Evolutionary conservation across 768 basidiomycete species (phyloP).

Genomic region (Hydnum rufescens): DNA sequence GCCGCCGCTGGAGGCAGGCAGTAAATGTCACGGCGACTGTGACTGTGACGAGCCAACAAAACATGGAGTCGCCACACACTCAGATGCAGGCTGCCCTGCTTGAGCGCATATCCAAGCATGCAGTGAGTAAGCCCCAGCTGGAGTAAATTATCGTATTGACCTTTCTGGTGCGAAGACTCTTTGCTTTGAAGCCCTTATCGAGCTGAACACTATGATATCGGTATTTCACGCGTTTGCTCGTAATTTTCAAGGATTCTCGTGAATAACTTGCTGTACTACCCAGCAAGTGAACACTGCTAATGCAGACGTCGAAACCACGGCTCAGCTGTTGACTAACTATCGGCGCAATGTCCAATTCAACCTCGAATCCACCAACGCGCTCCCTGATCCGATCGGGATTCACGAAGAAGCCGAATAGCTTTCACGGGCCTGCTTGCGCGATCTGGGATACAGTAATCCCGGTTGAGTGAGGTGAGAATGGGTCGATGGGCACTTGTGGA

Average conservation of each 20-base stretch:
- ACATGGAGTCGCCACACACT: conserved; percentile 90
- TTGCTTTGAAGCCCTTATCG: conserved; percentile 77
- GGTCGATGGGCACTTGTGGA: too few species aligned
- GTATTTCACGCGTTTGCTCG: background rate
- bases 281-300: conserved; percentile 59
- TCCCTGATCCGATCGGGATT: conserved; percentile 4
- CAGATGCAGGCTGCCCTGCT: conserved; percentile 80
- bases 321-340: conserved; percentile 73
- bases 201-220: conserved; percentile 35
- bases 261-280: conserved; percentile 19
- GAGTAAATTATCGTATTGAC: background rate
- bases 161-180: conserved; percentile 38
- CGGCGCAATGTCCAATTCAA: conserved; percentile 88
- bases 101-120: conserved; percentile 79
- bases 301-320: conserved; percentile 53
- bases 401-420: too few species aligned
- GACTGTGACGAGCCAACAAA: background rate
- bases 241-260: background rate
- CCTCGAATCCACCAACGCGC: conserved; percentile 33
- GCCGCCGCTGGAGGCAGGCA: too few species aligned
- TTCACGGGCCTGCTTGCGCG: too few species aligned
- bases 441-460: too few species aligned
- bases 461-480: too few species aligned
- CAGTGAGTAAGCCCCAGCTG: conserved; percentile 36
- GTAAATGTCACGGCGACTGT: background rate